Base-by-base conservation (phyloP, 2,329 filamentous ascomycete genomes). In the Phyllosticta citribraziliensis region DNA sequence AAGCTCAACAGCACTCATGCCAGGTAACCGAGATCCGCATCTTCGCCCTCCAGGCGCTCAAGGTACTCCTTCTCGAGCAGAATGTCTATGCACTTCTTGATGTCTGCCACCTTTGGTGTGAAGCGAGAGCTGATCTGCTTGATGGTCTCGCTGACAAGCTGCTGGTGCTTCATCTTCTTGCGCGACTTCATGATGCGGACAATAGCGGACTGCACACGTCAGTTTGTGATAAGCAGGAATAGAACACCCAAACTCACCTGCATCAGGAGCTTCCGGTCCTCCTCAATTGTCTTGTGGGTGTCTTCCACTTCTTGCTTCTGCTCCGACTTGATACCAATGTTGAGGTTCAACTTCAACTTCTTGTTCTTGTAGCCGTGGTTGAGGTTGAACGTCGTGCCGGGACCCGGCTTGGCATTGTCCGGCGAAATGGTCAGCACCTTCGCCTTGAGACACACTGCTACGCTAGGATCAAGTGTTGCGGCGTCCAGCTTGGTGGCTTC, bases 51-150 rank as follows among this genome's bases (percentile, higher is more conserved):
- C 62, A 97, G 79, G 62, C 94, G 89, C 80, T 99, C 94, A 56
- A 99, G 84, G 70, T 99, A 99, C 75, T 99, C 94, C 81, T 99
- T 99, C 80, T 99, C 94, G 66, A 99, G 87, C 51, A 99, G 82
- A 66, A 96, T 96, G 76, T 99, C 94, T 73, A 99, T 97, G 76
- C 94, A 97, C 80, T 97, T 99, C 81, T 99, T 99, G 83, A 99
- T 99, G 68, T 99, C 94, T 17, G 85, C 82, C 30, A 99, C 84
- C 78, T 96, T 96, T 51, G 94, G 94, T 62, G 91, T 86, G 76
- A 99, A 99, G 51, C 94, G 89, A 52, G 86, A 87, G 73, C 89
- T 90, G 74, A 99, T 97, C 76, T 97, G 94, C 70, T 87, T 88
- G 74, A 99, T 97, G 24, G 92, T 95, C 77, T 99, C 94, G 71